Conservation (phyloP, 495 filamentous ascomycete genomes). For the Penicillium canescens region DNA sequence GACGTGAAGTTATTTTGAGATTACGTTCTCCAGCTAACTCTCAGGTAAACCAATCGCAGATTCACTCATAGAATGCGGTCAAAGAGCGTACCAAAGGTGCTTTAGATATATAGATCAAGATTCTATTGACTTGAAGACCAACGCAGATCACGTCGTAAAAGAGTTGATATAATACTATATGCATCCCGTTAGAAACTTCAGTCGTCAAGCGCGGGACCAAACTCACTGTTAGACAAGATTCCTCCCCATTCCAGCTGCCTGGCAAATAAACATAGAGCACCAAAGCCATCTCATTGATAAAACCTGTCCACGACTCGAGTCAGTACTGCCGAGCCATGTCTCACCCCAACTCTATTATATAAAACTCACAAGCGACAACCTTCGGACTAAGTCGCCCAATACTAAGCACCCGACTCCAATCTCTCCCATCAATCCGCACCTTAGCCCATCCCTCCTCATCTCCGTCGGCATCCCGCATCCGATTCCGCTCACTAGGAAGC, state of each 20-base stretch:
- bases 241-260: slow-evolving; percentile 66
- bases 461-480: slow-evolving; percentile 56
- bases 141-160: slow-evolving; percentile 31
- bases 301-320: slow-evolving; percentile 37
- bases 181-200: neutral
- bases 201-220: neutral
- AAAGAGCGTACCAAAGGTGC: too few relatives aligned
- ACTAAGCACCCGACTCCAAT: slow-evolving; percentile 87
- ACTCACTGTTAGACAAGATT: slow-evolving; percentile 77
- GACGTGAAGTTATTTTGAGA: too few relatives aligned
- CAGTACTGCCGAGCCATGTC: neutral
- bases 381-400: slow-evolving; percentile 85
- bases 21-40: too few relatives aligned
- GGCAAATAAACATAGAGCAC: slow-evolving; percentile 92
- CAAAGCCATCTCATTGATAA: slow-evolving; percentile 76
- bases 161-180: slow-evolving; percentile 64
- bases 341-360: neutral
- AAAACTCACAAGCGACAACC: slow-evolving; percentile 78
- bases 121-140: neutral
- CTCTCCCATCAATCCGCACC: slow-evolving; percentile 85
- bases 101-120: too few relatives aligned
- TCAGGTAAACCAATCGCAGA: too few relatives aligned
- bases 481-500: slow-evolving; percentile 71
- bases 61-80: too few relatives aligned
- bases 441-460: slow-evolving; percentile 74